Evolutionary conservation across 2,329 filamentous ascomycete species (phyloP), one percentile per base, ranked within the genome.

Genomic region (Trichoderma sp.): DNA sequence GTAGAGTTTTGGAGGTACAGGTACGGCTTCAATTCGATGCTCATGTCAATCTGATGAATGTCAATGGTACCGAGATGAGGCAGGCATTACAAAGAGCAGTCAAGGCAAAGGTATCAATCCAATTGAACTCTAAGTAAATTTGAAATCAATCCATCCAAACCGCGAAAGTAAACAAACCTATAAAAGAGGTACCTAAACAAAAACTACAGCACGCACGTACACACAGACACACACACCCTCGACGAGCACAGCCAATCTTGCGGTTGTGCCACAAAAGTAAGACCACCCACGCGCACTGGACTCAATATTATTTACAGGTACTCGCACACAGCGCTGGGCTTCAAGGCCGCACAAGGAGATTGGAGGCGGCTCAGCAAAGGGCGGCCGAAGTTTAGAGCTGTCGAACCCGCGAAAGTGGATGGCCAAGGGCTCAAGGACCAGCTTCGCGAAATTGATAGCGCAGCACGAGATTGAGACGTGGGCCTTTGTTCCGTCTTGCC

Each of bases 381-480:
- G 34, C 32, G 32, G 34, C 32, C 20, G 59, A 64, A 43, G 26
- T 17, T 20, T 43, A 17, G 15, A 47, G 36, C 23, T 47, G 36
- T 62, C 32, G n/a, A 50, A 64, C 23, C 32, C 23, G 20, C 15
- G 9, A 39, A 28, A 64, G 47, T 13, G 26, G 32, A 57, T 9
- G 59, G 61, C 50, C 62, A 65, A 66, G 43, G 61, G 32, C 61
- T 55, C 53, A 61, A 59, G 53, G 68, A 20, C 32, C 76, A 76
- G 61, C 61, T 64, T 64, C 15, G 62, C 39, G 74, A 79, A 76
- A 78, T 78, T 78, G 77, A 74, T 72, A 28, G 62, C 20, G 57
- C 66, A 26, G 66, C 66, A 47, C 47, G 74, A 76, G 74, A 73
- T 74, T 53, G 50, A 73, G 43, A 50, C 43, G 66, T 70, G 71